phyloP scores from a whole-genome alignment of 139 green algal genomes.

The Parachlorella kessleri region DNA sequence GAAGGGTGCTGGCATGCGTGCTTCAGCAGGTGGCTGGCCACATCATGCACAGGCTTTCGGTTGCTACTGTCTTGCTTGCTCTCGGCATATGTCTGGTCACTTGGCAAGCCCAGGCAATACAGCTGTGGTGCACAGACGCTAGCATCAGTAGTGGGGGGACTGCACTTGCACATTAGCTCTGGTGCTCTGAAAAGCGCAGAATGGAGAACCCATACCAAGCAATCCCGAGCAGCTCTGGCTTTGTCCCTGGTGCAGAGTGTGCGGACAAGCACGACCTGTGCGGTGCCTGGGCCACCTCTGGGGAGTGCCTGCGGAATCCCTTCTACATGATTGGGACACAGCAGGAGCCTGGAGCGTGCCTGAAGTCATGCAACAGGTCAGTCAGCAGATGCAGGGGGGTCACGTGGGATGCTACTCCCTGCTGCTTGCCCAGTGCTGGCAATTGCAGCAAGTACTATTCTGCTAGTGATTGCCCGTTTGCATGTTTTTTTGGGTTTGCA shows the following conservation, averaged over 20 bases:
- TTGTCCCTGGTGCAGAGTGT: slow-evolving; percentile 5
- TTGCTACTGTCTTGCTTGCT: not conserved
- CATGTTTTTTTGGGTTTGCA: too few species aligned
- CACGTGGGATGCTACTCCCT: too few species aligned
- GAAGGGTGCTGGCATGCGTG: not conserved
- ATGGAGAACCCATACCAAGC: not conserved
- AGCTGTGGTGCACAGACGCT: not conserved
- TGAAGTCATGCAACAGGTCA: slow-evolving; percentile 1
- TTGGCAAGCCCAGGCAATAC: not conserved
- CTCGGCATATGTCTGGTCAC: not conserved
- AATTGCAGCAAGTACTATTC: too few species aligned
- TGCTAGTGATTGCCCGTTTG: too few species aligned
- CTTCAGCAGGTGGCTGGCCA: not conserved
- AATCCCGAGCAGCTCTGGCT: not conserved
- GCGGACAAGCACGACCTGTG: slow-evolving; percentile 6
- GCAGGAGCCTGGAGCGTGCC: slow-evolving; percentile 18
- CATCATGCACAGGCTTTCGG: not conserved
- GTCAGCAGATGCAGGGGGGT: too few species aligned
- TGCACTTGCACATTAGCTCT: not conserved
- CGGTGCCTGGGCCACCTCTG: slow-evolving; percentile 22
- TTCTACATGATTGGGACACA: slow-evolving; percentile 36
- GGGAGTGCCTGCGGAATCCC: too few species aligned
- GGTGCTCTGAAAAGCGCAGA: too few species aligned
- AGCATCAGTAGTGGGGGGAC: not conserved
- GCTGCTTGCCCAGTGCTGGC: too few species aligned